Conservation (phyloP, 2,329 filamentous ascomycete species). For the Peltaster fructicola region DNA sequence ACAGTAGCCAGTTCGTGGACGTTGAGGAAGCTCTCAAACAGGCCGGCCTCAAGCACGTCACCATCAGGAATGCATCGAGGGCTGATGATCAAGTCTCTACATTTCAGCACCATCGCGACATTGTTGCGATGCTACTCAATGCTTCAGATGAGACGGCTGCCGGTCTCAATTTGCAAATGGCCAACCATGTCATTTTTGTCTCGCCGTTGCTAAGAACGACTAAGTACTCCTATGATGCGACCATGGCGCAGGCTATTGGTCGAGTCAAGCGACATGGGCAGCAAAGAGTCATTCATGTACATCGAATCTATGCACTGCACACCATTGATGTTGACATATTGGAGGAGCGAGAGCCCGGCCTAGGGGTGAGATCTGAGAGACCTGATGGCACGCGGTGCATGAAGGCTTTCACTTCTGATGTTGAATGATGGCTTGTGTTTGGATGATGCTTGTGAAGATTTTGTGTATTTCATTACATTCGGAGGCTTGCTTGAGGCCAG, state of each 20-base stretch:
- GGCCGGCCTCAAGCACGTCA: constrained; percentile 17
- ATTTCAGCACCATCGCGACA: constrained; percentile 18
- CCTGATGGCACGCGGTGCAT: no score
- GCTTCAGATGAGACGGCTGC: constrained; percentile 39
- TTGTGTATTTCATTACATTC: no score
- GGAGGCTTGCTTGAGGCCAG: no score
- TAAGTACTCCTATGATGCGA: constrained; percentile 36
- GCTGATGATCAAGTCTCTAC: constrained; percentile 8
- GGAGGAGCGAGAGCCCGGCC: constrained; percentile 27
- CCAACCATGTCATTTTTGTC: constrained; percentile 48
- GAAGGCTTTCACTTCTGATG: no score
- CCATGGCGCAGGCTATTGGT: constrained; percentile 47
- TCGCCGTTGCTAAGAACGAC: constrained; percentile 34
- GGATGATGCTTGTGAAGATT: no score
- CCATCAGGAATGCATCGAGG: constrained; percentile 12
- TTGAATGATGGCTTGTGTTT: no score
- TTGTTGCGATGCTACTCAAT: constrained; percentile 41
- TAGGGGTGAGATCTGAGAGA: no score
- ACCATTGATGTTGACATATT: constrained; percentile 32
- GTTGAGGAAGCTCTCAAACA: constrained; percentile 18
- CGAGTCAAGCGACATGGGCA: constrained; percentile 42
- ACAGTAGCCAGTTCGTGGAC: constrained; percentile 25
- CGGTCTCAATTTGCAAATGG: constrained; percentile 42
- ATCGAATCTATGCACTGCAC: constrained; percentile 69
- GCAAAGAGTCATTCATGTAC: constrained; percentile 37